These are phyloP conservation scores for Ephemerocybe angulata DNA, from an alignment of 768 basidiomycete species.

Conservation along the genomic window DNA sequence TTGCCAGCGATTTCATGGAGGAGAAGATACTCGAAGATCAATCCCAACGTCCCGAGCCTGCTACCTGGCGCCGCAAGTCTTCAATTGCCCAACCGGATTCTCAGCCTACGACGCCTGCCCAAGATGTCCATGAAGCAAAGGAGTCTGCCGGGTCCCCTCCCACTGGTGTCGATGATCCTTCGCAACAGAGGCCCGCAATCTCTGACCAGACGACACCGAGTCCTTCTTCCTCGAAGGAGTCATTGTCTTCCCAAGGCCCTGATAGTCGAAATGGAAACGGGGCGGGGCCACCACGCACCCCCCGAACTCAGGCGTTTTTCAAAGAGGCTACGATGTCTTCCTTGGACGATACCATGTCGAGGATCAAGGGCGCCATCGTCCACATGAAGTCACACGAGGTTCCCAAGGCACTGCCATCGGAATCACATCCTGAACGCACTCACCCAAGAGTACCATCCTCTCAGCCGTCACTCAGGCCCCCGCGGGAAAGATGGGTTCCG, in stretches of 20 bases:
- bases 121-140: conserved; percentile 4
- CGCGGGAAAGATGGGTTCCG: conserved; percentile 52
- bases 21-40: conserved; percentile 28
- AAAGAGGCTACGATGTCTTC: conserved; percentile 64
- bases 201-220: background rate
- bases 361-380: conserved; percentile 78
- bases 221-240: conserved; percentile 13
- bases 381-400: conserved; percentile 54
- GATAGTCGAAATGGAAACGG: conserved; percentile 5
- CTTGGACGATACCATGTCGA: conserved; percentile 77
- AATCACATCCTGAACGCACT: conserved; percentile 19
- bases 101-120: background rate
- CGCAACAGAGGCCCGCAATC: background rate
- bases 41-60: conserved; percentile 32
- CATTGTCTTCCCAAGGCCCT: conserved; percentile 2
- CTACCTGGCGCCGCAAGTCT: conserved; percentile 43
- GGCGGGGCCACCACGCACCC: conserved; percentile 15
- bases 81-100: background rate
- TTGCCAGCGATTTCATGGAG: conserved; percentile 75
- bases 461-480: conserved; percentile 18
- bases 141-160: background rate
- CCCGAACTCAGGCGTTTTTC: conserved; percentile 40
- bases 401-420: conserved; percentile 27
- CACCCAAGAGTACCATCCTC: conserved; percentile 15
- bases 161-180: background rate